Conservation (phyloP, 768 basidiomycete species). For the Lactarius tabidus region DNA sequence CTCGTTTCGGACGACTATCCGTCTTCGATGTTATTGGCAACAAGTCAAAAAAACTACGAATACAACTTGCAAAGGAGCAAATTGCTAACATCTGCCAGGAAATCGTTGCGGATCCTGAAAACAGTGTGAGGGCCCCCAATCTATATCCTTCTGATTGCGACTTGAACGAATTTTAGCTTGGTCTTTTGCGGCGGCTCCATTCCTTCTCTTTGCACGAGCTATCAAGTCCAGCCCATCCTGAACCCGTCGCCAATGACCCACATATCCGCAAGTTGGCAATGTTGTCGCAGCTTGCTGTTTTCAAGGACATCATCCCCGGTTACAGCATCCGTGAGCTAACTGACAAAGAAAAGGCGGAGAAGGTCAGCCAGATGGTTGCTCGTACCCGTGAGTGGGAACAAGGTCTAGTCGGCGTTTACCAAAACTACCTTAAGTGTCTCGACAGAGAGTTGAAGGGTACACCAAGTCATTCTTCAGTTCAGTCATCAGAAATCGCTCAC, state of each 20-base stretch:
- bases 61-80: conserved; percentile 87
- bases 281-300: conserved; percentile 87
- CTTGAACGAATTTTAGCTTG: conserved; percentile 50
- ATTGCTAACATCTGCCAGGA: conserved; percentile 93
- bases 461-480: conserved; percentile 23
- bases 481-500: background rate
- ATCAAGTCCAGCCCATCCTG: conserved; percentile 60
- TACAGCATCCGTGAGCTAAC: conserved; percentile 92
- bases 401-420: conserved; percentile 83
- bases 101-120: conserved; percentile 91
- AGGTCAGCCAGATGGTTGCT: conserved; percentile 90
- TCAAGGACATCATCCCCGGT: conserved; percentile 93
- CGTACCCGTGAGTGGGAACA: conserved; percentile 94
- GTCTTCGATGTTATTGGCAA: conserved; percentile 67
- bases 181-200: conserved; percentile 81
- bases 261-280: conserved; percentile 85
- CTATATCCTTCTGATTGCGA: conserved; percentile 12
- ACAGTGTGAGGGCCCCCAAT: conserved; percentile 58
- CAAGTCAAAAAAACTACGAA: conserved; percentile 57
- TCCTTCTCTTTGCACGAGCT: conserved; percentile 83
- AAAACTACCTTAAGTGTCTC: conserved; percentile 78
- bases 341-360: conserved; percentile 86
- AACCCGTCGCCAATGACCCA: conserved; percentile 72
- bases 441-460: conserved; percentile 86
- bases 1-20: conserved; percentile 82